A percentile compares a stretch with the other conserved stretches of the same genome.
Conservation (phyloP, 2,329 filamentous ascomycete species). For the Daldinia sp. region DNA sequence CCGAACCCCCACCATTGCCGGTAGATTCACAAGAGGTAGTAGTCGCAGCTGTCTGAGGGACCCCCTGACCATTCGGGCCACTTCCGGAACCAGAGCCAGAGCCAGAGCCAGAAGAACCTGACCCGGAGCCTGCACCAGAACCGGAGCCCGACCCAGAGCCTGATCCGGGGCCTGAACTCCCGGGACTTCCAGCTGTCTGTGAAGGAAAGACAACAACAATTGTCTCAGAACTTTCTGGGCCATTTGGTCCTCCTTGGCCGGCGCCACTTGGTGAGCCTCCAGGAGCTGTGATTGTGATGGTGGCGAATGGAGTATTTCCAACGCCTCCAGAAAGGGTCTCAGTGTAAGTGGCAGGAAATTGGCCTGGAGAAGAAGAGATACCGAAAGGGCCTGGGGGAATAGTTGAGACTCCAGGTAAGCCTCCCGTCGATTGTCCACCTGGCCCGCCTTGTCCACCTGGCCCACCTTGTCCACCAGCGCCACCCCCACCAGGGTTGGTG, state of each 20-base stretch:
- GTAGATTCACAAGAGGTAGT: conserved; percentile 33
- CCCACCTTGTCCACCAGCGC: conserved; percentile 13
- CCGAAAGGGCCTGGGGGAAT: conserved; percentile 40
- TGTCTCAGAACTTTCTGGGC: conserved; percentile 25
- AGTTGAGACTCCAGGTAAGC: conserved; percentile 24
- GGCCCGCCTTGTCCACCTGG: conserved; percentile 37
- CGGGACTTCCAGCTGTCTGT: conserved; percentile 16
- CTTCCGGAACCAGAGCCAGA: conserved; percentile 28
- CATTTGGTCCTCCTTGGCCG: conserved; percentile 28
- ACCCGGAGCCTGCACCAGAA: background rate
- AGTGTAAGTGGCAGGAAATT: conserved; percentile 28
- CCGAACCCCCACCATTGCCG: conserved; percentile 15
- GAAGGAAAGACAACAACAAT: conserved; percentile 30
- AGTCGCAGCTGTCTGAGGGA: conserved; percentile 10
- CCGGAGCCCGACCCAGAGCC: background rate
- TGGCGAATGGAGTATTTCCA: conserved; percentile 35
- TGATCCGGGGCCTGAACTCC: conserved; percentile 21
- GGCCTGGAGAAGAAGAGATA: conserved; percentile 34
- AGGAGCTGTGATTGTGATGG: conserved; percentile 42
- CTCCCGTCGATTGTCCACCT: conserved; percentile 26
- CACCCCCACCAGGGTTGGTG: conserved; percentile 35
- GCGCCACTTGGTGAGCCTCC: conserved; percentile 30
- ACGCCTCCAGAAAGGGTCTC: conserved; percentile 26
- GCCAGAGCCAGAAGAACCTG: conserved; percentile 7
- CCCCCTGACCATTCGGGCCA: conserved; percentile 21